Conservation (phyloP, 2,329 filamentous ascomycete species). For the Clonostachys rhizophaga region DNA sequence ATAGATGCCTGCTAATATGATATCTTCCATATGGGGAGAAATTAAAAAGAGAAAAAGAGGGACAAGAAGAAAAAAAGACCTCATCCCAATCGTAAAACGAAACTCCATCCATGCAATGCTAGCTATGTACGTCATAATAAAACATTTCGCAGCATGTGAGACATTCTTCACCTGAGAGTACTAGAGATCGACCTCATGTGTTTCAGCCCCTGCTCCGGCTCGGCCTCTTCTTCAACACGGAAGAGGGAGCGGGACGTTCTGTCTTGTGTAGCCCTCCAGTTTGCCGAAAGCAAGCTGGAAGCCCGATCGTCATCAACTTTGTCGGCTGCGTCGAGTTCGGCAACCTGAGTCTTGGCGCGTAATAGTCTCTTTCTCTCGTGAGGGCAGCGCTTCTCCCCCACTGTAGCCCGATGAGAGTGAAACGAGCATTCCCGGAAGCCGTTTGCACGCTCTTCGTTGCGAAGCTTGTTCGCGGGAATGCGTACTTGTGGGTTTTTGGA, state of each 20-base stretch:
- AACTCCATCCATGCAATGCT: too few species aligned
- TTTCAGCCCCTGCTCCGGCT: constrained; percentile 17
- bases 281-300: too few species aligned
- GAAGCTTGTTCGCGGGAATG: constrained; percentile 49
- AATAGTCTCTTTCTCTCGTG: constrained; percentile 19
- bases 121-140: too few species aligned
- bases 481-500: constrained; percentile 59
- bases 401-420: constrained; percentile 49
- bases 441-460: constrained; percentile 52
- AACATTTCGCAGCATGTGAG: too few species aligned
- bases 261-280: too few species aligned
- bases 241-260: too few species aligned
- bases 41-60: not conserved
- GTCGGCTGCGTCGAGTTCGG: too few species aligned
- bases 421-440: constrained; percentile 60
- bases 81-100: not conserved
- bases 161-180: constrained; percentile 11
- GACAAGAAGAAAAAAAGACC: too few species aligned
- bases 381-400: constrained; percentile 50
- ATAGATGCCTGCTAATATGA: not conserved
- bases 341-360: not conserved
- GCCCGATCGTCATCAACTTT: too few species aligned
- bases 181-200: constrained; percentile 22
- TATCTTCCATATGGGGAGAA: not conserved
- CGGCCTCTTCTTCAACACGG: constrained; percentile 16